Evolutionary conservation across 768 basidiomycete species (phyloP).

Genomic region (Gautieria morchelliformis): DNA sequence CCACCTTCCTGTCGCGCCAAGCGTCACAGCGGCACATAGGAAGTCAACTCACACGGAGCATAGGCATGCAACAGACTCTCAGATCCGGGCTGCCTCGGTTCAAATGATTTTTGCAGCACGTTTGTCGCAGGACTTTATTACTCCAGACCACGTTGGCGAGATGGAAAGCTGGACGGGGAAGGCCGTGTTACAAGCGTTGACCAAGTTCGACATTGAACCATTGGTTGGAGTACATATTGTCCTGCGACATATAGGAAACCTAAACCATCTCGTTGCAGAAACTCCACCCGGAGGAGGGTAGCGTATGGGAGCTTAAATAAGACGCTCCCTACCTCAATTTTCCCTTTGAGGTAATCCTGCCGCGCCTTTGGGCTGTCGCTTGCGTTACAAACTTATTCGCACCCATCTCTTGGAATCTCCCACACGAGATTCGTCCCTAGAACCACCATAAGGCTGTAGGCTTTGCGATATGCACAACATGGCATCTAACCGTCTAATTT

Average conservation of each 20-base stretch:
- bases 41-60: background rate
- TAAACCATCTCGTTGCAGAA: background rate
- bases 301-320: background rate
- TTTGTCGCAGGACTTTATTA: slow-evolving; percentile 63
- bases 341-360: background rate
- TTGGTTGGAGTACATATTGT: background rate
- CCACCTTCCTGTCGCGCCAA: slow-evolving; percentile 4
- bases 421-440: too few species aligned
- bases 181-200: slow-evolving; percentile 15
- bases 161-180: slow-evolving; percentile 46
- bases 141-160: slow-evolving; percentile 49
- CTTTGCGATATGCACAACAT: too few species aligned
- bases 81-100: slow-evolving; percentile 66
- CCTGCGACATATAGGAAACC: background rate
- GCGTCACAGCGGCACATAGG: slow-evolving; percentile 1
- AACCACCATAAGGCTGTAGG: too few species aligned
- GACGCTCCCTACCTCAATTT: too few species aligned
- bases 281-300: background rate
- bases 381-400: too few species aligned
- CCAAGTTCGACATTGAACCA: slow-evolving; percentile 9
- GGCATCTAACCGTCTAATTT: too few species aligned
- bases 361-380: too few species aligned
- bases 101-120: slow-evolving; percentile 82
- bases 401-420: too few species aligned
- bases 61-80: slow-evolving; percentile 13